Evolutionary conservation across 2,329 filamentous ascomycete genomes (phyloP).

Genomic region (Stylonectria norvegica): DNA sequence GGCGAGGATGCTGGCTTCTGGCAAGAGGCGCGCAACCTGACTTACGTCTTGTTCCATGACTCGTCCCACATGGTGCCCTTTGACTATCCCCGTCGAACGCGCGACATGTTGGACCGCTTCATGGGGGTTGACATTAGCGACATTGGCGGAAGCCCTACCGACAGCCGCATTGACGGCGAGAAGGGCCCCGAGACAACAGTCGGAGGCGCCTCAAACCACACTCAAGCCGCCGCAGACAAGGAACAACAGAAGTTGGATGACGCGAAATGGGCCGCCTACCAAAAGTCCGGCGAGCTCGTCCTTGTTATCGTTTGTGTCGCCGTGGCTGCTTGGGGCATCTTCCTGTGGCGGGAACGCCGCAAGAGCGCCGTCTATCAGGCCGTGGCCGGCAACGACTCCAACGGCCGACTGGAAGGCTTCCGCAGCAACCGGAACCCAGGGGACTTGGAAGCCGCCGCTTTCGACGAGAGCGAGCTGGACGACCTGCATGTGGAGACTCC

Average conservation of each 20-base stretch:
- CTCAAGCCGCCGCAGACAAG: slow-evolving; percentile 51
- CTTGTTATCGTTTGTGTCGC: slow-evolving; percentile 76
- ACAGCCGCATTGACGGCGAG: slow-evolving; percentile 81
- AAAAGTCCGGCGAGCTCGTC: slow-evolving; percentile 80
- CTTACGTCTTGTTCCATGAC: slow-evolving; percentile 94
- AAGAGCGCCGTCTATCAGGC: slow-evolving; percentile 54
- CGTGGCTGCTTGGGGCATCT: slow-evolving; percentile 71
- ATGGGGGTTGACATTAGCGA: slow-evolving; percentile 87
- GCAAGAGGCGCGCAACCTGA: slow-evolving; percentile 91
- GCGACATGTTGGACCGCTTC: slow-evolving; percentile 97
- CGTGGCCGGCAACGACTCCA: slow-evolving; percentile 39
- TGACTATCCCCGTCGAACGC: slow-evolving; percentile 78
- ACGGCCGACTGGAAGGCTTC: slow-evolving; percentile 43
- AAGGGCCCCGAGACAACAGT: slow-evolving; percentile 76
- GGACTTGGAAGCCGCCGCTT: slow-evolving; percentile 62
- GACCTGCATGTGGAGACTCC: slow-evolving; percentile 55
- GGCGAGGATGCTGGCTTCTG: slow-evolving; percentile 84
- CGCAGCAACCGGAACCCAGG: slow-evolving; percentile 43
- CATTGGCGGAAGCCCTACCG: slow-evolving; percentile 76
- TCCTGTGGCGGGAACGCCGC: slow-evolving; percentile 60
- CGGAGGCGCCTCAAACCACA: slow-evolving; percentile 59
- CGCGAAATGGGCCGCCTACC: slow-evolving; percentile 86
- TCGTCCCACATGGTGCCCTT: slow-evolving; percentile 98
- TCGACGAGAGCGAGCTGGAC: slow-evolving; percentile 64
- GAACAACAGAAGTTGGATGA: slow-evolving; percentile 70